Evolutionary conservation across 2,329 filamentous ascomycete species (phyloP).

Genomic region (Seiridium unicorne): DNA sequence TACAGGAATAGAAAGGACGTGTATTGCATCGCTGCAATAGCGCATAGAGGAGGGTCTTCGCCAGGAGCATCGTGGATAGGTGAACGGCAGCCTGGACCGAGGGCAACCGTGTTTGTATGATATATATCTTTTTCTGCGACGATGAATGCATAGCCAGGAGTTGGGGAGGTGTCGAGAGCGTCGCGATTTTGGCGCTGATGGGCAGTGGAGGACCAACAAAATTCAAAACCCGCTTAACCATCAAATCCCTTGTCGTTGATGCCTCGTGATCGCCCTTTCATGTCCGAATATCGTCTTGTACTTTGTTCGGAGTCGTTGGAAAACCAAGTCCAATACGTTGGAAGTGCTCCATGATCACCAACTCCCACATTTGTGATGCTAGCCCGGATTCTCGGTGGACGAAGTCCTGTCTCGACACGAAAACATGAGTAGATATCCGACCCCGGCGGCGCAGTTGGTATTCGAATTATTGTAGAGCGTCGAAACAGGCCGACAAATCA

Average conservation of each 20-base stretch:
- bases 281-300: no score
- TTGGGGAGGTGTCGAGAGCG: constrained; percentile 12
- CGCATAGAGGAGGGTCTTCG: constrained; percentile 4
- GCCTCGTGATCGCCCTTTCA: not conserved
- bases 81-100: constrained; percentile 8
- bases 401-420: no score
- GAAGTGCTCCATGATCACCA: no score
- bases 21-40: constrained; percentile 4
- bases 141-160: constrained; percentile 22
- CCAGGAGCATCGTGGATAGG: constrained; percentile 13
- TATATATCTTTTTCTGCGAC: constrained; percentile 14
- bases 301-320: no score
- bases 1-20: constrained; percentile 12
- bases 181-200: not conserved
- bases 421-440: no score
- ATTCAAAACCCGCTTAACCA: not conserved
- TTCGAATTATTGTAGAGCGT: no score
- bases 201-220: not conserved
- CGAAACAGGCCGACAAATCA: no score
- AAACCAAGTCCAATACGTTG: no score
- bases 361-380: no score
- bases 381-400: no score
- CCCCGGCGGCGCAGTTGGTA: no score
- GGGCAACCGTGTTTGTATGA: constrained; percentile 13
- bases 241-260: not conserved